Evolutionary conservation across 164 flowering plant genomes (phyloP), one percentile per base, ranked within the genome.

Genomic region (Stephania cephalantha): DNA sequence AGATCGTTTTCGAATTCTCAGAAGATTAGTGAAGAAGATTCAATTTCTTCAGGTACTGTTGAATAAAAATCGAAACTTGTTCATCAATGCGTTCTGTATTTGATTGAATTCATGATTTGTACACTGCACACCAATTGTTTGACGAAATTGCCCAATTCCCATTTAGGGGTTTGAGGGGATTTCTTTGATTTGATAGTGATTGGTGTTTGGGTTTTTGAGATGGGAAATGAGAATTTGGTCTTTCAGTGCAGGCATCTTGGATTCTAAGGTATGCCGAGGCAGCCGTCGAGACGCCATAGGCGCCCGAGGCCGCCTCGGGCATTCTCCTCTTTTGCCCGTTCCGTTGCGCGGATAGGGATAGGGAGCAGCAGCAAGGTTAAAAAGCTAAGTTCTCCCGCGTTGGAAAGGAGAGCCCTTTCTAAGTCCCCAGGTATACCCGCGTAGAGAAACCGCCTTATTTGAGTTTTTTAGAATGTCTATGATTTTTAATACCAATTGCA

Each of bases 321-420:
- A 4, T 92, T 90, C 71, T 88, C 95, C 6, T 78, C 85, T 11
- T 90, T 89, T 83, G 84, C 84, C 74, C 91, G 91, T 53, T 81
- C 85, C 11, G 64, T 80, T 20, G 86, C 91, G 52, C 79, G 67
- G 45, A 55, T 82, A 45, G 79, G 82, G 6, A 71, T 82, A 45
- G 79, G 82, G 6, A 71, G 83, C 42, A 73, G 75, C 64, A 73
- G 66, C 74, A 75, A 73, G 79, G 64, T 11, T 46, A 89, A 81
- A 76, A 80, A 48, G 52, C 76, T 70, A 53, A 77, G 44, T 71
- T 65, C 68, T 22, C 25, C 79, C 46, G 79, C 69, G 20, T 45
- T 52, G 1, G 29, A 67, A 18, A 25, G 46, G 66, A 74, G 72
- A 61, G 71, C 68, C 63, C 61, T 55, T 45, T 52, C 69, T 7